Conservation (phyloP, 345 rosid species). For the Citrus glauca region DNA sequence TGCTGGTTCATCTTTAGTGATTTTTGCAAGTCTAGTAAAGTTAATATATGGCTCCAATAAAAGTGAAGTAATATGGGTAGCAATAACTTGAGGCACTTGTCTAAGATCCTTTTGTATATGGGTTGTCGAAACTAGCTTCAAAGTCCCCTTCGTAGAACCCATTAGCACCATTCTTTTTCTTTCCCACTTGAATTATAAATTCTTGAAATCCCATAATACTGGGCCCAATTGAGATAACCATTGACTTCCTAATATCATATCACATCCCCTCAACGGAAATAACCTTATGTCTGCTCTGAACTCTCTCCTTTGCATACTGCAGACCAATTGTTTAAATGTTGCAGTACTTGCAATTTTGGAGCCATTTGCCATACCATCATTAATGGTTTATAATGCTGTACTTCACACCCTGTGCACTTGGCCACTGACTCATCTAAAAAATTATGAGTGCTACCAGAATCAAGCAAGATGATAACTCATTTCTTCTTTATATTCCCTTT, state of each 20-base stretch:
- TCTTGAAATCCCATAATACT: neutral
- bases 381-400: neutral
- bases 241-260: neutral
- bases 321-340: neutral
- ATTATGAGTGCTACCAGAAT: neutral
- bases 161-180: neutral
- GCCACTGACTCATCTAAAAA: neutral
- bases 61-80: neutral
- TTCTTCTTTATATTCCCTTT: neutral
- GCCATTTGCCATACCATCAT: neutral
- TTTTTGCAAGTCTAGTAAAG: neutral
- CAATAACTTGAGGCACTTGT: too few species aligned
- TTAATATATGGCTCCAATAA: neutral
- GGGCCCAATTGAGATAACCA: neutral
- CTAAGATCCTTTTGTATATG: neutral
- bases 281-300: neutral
- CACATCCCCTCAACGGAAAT: neutral
- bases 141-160: neutral
- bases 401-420: neutral
- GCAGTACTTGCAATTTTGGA: neutral
- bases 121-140: neutral
- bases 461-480: neutral
- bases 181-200: neutral
- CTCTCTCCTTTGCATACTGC: neutral
- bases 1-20: neutral